Evolutionary conservation across 345 rosid species (phyloP).

Genomic region (Draba incana): DNA sequence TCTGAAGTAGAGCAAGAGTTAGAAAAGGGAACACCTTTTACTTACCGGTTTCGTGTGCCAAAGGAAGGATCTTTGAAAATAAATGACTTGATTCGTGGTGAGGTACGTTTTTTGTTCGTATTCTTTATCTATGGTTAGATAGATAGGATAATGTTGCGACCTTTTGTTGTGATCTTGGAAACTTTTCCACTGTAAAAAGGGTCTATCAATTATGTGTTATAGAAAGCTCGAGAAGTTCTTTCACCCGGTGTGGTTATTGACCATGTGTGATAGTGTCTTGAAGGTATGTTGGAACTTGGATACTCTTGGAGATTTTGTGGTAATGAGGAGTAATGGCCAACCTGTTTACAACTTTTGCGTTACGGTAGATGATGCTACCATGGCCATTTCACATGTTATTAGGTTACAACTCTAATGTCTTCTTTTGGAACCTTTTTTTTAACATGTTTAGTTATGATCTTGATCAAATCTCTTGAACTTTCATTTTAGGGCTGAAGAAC

Average conservation of each 20-base stretch:
- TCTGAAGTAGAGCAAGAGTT: slow-evolving; percentile 75
- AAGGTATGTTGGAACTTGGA: slow-evolving; percentile 93
- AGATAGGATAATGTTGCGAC: background rate
- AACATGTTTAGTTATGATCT: slow-evolving; percentile 14
- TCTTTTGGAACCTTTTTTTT: background rate
- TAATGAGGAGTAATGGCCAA: slow-evolving; percentile 94
- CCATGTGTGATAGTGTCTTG: slow-evolving; percentile 63
- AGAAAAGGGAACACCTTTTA: slow-evolving; percentile 76
- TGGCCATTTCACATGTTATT: slow-evolving; percentile 96
- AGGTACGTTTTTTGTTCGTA: slow-evolving; percentile 49
- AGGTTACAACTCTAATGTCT: slow-evolving; percentile 52
- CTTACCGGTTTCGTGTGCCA: slow-evolving; percentile 84
- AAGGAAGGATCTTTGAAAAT: slow-evolving; percentile 77
- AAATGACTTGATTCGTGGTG: slow-evolving; percentile 86
- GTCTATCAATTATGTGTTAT: slow-evolving; percentile 3
- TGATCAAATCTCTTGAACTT: slow-evolving; percentile 26
- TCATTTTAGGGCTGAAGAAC: slow-evolving; percentile 87
- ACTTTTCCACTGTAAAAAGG: background rate
- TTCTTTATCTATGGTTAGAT: slow-evolving; percentile 5
- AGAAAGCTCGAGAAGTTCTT: slow-evolving; percentile 1
- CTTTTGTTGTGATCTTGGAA: slow-evolving; percentile 1
- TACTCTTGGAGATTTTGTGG: slow-evolving; percentile 94
- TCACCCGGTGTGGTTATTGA: slow-evolving; percentile 41
- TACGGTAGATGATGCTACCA: slow-evolving; percentile 93
- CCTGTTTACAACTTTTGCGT: slow-evolving; percentile 97